Conservation (phyloP, 139 green algal species). For the Marvania coccoides region DNA sequence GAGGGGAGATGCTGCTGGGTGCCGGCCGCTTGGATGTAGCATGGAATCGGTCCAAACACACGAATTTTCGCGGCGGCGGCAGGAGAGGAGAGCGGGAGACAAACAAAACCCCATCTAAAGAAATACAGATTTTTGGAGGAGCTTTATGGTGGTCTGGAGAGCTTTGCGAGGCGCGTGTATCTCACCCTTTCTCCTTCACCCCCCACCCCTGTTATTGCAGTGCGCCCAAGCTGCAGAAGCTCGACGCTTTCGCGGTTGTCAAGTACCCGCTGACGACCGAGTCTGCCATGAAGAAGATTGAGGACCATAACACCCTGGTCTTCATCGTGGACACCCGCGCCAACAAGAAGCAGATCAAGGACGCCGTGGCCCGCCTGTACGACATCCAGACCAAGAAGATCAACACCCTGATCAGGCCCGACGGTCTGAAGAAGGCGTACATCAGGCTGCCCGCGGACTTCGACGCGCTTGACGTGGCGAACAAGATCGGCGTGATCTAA, state of each 20-base stretch:
- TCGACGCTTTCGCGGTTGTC: slow-evolving; percentile 83
- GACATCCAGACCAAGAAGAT: slow-evolving; percentile 97
- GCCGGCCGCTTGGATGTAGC: too few species aligned
- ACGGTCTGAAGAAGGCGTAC: slow-evolving; percentile 99
- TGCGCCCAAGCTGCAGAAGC: slow-evolving; percentile 50
- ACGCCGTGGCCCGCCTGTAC: slow-evolving; percentile 89
- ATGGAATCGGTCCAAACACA: too few species aligned
- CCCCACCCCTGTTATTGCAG: slow-evolving; percentile 31
- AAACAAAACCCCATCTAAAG: too few species aligned
- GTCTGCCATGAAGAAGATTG: slow-evolving; percentile 99
- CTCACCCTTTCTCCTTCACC: not conserved
- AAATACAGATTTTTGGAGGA: too few species aligned
- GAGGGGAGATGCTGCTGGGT: too few species aligned
- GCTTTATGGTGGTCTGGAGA: too few species aligned
- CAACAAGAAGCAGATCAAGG: slow-evolving; percentile 92
- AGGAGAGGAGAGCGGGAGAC: too few species aligned
- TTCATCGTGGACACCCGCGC: slow-evolving; percentile 88
- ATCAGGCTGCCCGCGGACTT: slow-evolving; percentile 91
- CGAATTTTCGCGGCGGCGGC: too few species aligned
- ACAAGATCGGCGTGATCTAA: slow-evolving; percentile 99
- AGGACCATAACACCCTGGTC: slow-evolving; percentile 99
- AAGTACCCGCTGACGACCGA: slow-evolving; percentile 98
- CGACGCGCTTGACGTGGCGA: slow-evolving; percentile 98
- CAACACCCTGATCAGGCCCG: slow-evolving; percentile 97
- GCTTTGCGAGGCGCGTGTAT: not conserved